Conservation (phyloP, 345 rosid genomes). For the Salix dunnii region DNA sequence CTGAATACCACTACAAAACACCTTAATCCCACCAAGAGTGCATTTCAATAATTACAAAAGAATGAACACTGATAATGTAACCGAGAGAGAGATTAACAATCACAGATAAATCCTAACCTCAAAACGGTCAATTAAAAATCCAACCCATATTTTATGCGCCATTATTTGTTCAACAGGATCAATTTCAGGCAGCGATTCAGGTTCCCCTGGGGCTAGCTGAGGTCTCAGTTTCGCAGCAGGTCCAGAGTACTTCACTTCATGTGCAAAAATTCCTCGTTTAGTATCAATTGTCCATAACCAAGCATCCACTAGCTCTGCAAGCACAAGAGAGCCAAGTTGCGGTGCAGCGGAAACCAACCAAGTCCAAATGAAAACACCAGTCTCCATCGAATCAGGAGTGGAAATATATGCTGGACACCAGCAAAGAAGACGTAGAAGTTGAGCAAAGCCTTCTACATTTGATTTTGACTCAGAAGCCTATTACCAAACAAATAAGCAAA, state of each 20-base stretch:
- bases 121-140: constrained; percentile 92
- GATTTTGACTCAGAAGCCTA: constrained; percentile 73
- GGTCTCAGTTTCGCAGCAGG: constrained; percentile 96
- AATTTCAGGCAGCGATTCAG: constrained; percentile 58
- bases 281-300: constrained; percentile 99
- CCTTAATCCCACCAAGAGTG: neutral
- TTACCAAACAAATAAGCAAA: constrained; percentile 21
- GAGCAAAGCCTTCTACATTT: constrained; percentile 85
- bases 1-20: neutral
- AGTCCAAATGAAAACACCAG: constrained; percentile 96
- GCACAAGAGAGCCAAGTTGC: constrained; percentile 83
- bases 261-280: constrained; percentile 94
- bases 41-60: neutral
- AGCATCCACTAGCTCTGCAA: constrained; percentile 99
- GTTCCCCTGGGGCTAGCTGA: constrained; percentile 93
- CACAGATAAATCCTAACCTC: constrained; percentile 54
- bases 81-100: neutral
- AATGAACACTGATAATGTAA: neutral
- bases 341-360: constrained; percentile 99
- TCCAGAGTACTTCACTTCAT: constrained; percentile 72
- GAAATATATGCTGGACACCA: constrained; percentile 99
- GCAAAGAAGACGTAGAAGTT: constrained; percentile 92
- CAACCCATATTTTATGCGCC: constrained; percentile 96
- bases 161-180: constrained; percentile 90
- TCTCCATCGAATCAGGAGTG: constrained; percentile 92